These are phyloP conservation scores for Pichia occidentalis DNA, from an alignment of 805 yeast species.

Conservation along the genomic window DNA sequence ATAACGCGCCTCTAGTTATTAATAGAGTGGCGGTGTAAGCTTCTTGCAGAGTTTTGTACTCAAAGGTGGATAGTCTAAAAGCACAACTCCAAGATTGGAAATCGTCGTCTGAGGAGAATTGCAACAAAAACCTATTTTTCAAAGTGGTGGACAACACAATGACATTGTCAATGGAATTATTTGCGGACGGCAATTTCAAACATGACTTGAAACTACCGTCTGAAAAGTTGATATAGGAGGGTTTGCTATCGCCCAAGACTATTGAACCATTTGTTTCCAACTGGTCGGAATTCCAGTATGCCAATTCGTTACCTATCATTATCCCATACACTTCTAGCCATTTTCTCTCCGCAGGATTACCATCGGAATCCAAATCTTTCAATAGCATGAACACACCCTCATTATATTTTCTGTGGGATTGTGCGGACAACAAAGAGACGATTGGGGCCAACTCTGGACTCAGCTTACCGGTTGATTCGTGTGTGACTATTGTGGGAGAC, in stretches of 20 bases:
- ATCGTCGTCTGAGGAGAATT: slow-evolving; percentile 59
- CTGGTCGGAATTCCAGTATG: slow-evolving; percentile 81
- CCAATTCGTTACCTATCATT: slow-evolving; percentile 82
- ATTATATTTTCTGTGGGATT: slow-evolving; percentile 63
- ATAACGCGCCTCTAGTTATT: slow-evolving; percentile 81
- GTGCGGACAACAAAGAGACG: slow-evolving; percentile 67
- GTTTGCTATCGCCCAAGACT: slow-evolving; percentile 31
- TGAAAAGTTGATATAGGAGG: slow-evolving; percentile 82
- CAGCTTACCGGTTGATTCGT: slow-evolving; percentile 26
- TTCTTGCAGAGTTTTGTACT: slow-evolving; percentile 78
- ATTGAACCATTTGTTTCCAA: slow-evolving; percentile 37
- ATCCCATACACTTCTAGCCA: slow-evolving; percentile 95
- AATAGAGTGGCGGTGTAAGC: slow-evolving; percentile 94
- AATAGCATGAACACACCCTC: slow-evolving; percentile 73
- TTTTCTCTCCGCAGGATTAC: slow-evolving; percentile 72
- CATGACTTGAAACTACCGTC: slow-evolving; percentile 82
- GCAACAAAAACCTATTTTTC: slow-evolving; percentile 80
- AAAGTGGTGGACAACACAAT: slow-evolving; percentile 88
- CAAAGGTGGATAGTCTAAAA: slow-evolving; percentile 72
- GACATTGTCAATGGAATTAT: slow-evolving; percentile 67
- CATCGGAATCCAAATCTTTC: slow-evolving; percentile 74
- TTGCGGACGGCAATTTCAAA: slow-evolving; percentile 52
- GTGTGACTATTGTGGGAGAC: slow-evolving; percentile 17
- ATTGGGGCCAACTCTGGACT: slow-evolving; percentile 54
- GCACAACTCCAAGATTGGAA: slow-evolving; percentile 78